Conservation (phyloP, 495 filamentous ascomycete genomes). For the Annulohypoxylon nitens region DNA sequence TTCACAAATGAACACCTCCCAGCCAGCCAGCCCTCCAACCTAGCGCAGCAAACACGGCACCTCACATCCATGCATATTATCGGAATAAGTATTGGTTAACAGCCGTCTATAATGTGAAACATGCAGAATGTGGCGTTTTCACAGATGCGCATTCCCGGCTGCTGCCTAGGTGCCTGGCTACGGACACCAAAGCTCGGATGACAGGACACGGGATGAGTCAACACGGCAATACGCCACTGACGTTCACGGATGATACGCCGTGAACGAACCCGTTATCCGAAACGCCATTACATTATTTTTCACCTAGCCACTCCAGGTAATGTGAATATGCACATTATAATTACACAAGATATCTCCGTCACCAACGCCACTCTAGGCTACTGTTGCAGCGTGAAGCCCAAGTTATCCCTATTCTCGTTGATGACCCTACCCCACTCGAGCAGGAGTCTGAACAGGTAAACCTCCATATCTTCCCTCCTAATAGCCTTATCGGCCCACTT, state of each 20-base stretch:
- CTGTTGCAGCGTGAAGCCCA: constrained; percentile 61
- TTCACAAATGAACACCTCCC: not conserved
- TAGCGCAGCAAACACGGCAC: not conserved
- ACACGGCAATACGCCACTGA: too few species aligned
- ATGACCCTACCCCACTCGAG: constrained; percentile 80
- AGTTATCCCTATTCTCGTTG: constrained; percentile 70
- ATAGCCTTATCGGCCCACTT: constrained; percentile 75
- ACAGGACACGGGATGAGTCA: not conserved
- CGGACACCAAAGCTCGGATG: not conserved
- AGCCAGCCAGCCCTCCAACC: not conserved
- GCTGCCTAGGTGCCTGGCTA: not conserved
- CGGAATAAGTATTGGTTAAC: not conserved
- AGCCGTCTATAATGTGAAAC: not conserved
- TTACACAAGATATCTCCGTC: not conserved
- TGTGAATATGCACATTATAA: not conserved
- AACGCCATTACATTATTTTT: not conserved
- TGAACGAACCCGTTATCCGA: not conserved
- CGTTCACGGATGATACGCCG: not conserved
- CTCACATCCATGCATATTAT: not conserved
- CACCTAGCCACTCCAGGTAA: not conserved
- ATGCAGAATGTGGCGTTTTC: not conserved
- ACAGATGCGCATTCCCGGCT: not conserved
- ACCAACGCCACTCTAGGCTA: not conserved
- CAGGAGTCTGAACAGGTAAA: constrained; percentile 83
- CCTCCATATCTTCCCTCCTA: constrained; percentile 83